phyloP scores from a whole-genome alignment of 1,139 yeast species.

The Hyphopichia burtonii region DNA sequence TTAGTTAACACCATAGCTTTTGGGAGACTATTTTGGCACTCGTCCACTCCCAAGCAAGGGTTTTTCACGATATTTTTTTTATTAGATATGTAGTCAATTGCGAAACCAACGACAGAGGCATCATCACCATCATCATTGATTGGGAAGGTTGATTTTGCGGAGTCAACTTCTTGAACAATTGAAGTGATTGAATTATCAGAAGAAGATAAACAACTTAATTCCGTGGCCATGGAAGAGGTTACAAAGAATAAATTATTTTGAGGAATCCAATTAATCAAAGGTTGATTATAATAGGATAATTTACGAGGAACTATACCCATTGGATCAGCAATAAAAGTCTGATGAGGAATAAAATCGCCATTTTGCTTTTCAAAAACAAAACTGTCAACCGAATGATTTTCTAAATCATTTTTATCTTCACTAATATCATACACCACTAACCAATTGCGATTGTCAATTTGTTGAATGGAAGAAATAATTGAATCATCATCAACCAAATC shows the following conservation, averaged over 20 bases:
- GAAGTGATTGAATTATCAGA: constrained; percentile 15
- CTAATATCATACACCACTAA: constrained; percentile 12
- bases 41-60: constrained; percentile 61
- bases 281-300: constrained; percentile 46
- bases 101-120: constrained; percentile 68
- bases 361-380: constrained; percentile 14
- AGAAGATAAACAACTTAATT: constrained; percentile 43
- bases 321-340: constrained; percentile 56
- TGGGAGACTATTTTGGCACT: constrained; percentile 55
- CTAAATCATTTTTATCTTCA: neutral
- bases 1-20: constrained; percentile 60
- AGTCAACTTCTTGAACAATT: constrained; percentile 57
- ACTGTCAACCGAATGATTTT: constrained; percentile 4
- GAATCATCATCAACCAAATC: neutral
- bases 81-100: constrained; percentile 52
- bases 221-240: constrained; percentile 64
- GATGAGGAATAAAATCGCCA: constrained; percentile 13
- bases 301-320: constrained; percentile 53
- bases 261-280: constrained; percentile 45
- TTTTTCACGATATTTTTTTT: constrained; percentile 35
- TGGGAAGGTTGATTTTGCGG: constrained; percentile 71
- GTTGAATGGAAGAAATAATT: neutral
- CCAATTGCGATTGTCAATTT: constrained; percentile 1
- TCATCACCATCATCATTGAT: constrained; percentile 66
- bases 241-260: constrained; percentile 33